Evolutionary conservation across 2,329 filamentous ascomycete species (phyloP), one percentile per base, ranked within the genome.

Genomic region (Phaeosphaeriaceae sp.): DNA sequence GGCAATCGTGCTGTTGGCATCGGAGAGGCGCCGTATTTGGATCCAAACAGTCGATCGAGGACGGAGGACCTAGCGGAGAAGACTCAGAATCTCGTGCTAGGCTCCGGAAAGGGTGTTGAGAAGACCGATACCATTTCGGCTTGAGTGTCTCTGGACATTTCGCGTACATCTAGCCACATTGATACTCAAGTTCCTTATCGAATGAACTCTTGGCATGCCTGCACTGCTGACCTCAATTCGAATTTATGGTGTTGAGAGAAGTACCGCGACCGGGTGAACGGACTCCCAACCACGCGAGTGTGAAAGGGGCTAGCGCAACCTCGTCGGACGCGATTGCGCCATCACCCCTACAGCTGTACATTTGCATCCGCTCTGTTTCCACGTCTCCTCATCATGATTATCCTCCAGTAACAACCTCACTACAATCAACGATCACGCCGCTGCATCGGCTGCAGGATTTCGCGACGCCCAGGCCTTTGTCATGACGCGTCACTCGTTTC

Each of bases 1-100:
- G 62, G 65, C 1, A 61, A 63, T 19, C 70, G 79, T 15, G 77
- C 79, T 6, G 74, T 76, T 2, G 74, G 76, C 0, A 78, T 77
- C 41, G 78, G 78, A 0, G 78, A 79, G 54, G 67, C 67, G 6
- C 78, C 78, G 0, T 80, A 78, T 54, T 56, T 79, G 1, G 77
- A 80, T 51, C 76, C 77, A 3, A 70, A 61, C 1, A 70, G 68
- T 7, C 63, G 61, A 31, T 70, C 68, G 5, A 60, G 71, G 45
- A 70, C 68, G 3, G 68, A 71, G 47, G 60, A 59, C 17, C 48
- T 72, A 51, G 60, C 46, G 20, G 55, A 53, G 46, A 50, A 50
- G 27, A 54, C 25, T 20, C 45, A 46, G 7, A 25, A 48, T 24
- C 51, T 54, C 47, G 48, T n/a, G 0, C 13, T 19, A 13, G 48